Conservation (phyloP, 305 asterid species). For the Fraxinus dipetala region DNA sequence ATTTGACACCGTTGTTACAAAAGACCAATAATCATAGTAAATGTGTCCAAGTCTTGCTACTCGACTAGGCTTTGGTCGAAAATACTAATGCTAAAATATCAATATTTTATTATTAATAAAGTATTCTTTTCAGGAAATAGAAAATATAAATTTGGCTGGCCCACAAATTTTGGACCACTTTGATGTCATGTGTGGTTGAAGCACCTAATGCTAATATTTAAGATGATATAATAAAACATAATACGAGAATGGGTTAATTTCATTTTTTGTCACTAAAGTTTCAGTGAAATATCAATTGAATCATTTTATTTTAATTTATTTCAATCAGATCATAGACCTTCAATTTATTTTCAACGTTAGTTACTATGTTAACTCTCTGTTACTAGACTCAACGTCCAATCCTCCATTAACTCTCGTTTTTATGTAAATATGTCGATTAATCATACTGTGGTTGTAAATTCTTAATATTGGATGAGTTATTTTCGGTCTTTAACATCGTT, state of each 20-base stretch:
- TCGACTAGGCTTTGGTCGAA: neutral
- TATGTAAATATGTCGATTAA: neutral
- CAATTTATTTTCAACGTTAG: neutral
- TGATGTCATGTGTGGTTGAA: neutral
- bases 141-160: no score
- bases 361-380: neutral
- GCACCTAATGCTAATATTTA: neutral
- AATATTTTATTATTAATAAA: no score
- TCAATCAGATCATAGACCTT: neutral
- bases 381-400: neutral
- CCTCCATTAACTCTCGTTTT: neutral
- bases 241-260: neutral
- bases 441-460: neutral
- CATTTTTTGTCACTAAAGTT: neutral
- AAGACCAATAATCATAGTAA: neutral
- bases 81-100: neutral
- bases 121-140: neutral
- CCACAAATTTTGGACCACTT: neutral
- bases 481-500: neutral
- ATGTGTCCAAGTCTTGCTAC: neutral
- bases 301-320: no score
- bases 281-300: neutral
- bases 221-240: neutral
- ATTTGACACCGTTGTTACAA: neutral
- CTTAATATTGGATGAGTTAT: neutral